Evolutionary conservation across 2,329 filamentous ascomycete species (phyloP), one percentile per base, ranked within the genome.

Genomic region (Talaromyces verruculosus): DNA sequence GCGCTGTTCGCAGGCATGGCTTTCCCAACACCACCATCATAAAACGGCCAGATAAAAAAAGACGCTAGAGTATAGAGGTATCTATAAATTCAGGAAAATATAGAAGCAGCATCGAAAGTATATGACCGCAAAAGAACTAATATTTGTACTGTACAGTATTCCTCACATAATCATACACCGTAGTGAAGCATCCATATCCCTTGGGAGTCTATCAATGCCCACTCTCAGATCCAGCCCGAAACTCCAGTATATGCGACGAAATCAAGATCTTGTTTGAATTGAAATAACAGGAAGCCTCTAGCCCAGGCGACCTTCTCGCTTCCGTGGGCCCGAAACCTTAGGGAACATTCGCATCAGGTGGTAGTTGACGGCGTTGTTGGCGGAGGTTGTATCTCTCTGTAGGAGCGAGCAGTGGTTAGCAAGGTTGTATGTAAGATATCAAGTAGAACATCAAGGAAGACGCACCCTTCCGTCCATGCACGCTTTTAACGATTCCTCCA

Each of bases 351-450:
- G 87, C 70, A 87, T 86, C 51, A 98, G 83, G 77, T 97, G 93
- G 84, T 93, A 93, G 81, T 98, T 98, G 86, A 98, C 93, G 69
- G 86, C 88, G 78, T 88, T 94, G 82, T 89, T 92, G 76, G 87
- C 86, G 69, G 80, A 77, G 64, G 80, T 78, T 69, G 78, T 78
- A 58, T 84, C 78, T 84, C 83, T 87, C 87, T 89, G 75, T 68
- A 65, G 47, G 25, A 63, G 30, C 41, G 22, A 35, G 43, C 47
- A 25, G 7, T 39, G 22, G 15, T 68, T 43, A 65, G 60, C n/a
- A 63, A 41, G 25, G 11, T 15, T 33, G 33, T 5, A 39, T 28
- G n/a, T 28, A 25, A 15, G 53, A 5, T 28, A 51, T 3, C 5
- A 28, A 19, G 30, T 35, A 51, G 30, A 53, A 4, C 37, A 55